Evolutionary conservation across 345 rosid genomes (phyloP).

Genomic region (Barbarea vulgaris): DNA sequence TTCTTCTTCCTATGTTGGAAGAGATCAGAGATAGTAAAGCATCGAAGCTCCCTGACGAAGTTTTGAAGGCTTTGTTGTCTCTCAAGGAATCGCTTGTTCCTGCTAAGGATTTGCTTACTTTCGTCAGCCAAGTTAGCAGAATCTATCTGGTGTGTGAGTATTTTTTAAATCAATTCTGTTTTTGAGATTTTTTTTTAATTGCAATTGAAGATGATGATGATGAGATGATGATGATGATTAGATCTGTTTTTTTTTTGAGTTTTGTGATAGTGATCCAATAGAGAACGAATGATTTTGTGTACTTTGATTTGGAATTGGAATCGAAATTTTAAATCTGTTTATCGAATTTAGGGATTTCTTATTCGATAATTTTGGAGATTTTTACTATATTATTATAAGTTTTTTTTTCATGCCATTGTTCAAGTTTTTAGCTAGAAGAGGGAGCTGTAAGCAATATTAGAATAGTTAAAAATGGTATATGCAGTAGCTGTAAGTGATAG

Average conservation of each 20-base stretch:
- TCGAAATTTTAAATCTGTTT: not conserved
- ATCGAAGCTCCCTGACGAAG: conserved; percentile 47
- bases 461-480: too few relatives aligned
- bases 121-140: conserved; percentile 78
- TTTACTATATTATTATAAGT: too few relatives aligned
- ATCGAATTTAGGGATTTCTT: not conserved
- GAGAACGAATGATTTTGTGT: not conserved
- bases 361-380: not conserved
- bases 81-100: conserved; percentile 54
- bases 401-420: too few relatives aligned
- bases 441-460: too few relatives aligned
- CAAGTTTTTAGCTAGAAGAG: too few relatives aligned
- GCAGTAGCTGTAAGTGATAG: too few relatives aligned
- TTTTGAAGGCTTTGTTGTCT: conserved; percentile 47
- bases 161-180: not conserved
- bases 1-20: conserved; percentile 75
- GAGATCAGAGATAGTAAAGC: conserved; percentile 71
- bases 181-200: not conserved
- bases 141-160: conserved; percentile 79
- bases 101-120: conserved; percentile 66
- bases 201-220: not conserved
- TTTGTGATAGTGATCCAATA: not conserved
- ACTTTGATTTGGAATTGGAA: too few relatives aligned
- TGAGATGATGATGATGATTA: not conserved
- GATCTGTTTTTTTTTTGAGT: conserved; percentile 51